Percentiles rank a stretch among this genome's conserved stretches.
phyloP scores from a whole-genome alignment of 805 yeast species.

The Starmerella scarabaei region DNA sequence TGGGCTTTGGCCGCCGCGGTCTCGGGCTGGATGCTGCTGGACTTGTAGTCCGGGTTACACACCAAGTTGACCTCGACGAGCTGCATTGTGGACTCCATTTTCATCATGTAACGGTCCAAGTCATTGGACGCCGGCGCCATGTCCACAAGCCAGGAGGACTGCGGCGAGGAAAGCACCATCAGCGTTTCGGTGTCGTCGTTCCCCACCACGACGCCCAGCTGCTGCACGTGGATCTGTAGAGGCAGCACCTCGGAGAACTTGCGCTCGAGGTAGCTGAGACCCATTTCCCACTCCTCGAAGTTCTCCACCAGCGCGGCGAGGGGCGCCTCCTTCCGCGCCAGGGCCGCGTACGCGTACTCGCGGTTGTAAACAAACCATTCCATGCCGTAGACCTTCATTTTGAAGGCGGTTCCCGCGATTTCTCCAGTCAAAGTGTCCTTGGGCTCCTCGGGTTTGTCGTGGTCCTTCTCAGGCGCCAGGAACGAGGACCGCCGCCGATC shows the following conservation, averaged over 20 bases:
- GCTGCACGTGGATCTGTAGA: constrained; percentile 42
- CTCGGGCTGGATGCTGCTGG: constrained; percentile 8
- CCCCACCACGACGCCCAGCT: constrained; percentile 68
- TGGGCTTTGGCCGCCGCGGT: neutral
- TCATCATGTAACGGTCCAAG: constrained; percentile 45
- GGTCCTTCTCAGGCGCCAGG: neutral
- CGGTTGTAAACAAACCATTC: constrained; percentile 78
- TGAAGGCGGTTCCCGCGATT: constrained; percentile 20
- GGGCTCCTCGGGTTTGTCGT: too few species aligned
- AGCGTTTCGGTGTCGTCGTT: constrained; percentile 66
- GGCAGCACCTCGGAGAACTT: constrained; percentile 38
- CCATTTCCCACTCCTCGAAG: constrained; percentile 5
- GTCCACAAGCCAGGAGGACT: constrained; percentile 48
- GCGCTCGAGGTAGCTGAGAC: constrained; percentile 14
- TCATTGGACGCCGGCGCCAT: constrained; percentile 35
- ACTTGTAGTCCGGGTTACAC: constrained; percentile 51
- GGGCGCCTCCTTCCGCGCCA: constrained; percentile 9
- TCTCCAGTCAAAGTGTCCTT: too few species aligned
- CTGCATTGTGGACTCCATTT: constrained; percentile 34
- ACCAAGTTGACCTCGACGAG: constrained; percentile 48
- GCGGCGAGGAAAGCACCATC: constrained; percentile 45
- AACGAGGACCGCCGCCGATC: constrained; percentile 24
- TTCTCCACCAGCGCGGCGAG: constrained; percentile 9
- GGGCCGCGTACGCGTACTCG: constrained; percentile 53
- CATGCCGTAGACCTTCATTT: constrained; percentile 55